Evolutionary conservation across 805 yeast genomes (phyloP), one percentile per base, ranked within the genome.

Genomic region (Ogataea populi-albae): DNA sequence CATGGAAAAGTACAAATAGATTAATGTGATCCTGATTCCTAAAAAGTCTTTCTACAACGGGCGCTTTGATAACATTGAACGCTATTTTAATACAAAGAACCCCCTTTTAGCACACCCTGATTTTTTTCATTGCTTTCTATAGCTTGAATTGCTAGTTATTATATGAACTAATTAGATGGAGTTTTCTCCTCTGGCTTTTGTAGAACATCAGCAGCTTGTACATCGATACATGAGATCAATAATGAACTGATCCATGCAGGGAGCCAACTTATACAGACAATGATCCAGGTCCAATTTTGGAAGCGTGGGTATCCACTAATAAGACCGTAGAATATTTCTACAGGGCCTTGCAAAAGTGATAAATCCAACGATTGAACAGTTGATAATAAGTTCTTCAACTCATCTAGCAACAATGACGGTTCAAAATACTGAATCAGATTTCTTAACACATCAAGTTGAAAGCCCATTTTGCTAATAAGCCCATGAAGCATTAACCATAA

Each of bases 241-340:
- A 52, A 24, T 30, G 43, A 43, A 14, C 51, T 42, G 3, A 78
- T 28, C 98, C 98, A 91, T 4, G 79, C 71, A 3, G 97, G 95
- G 24, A 80, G 57, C 95, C 96, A 88, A 0, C 87, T 85, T 26
- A 81, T 63, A 26, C 78, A 66, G 2, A 88, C 55, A 17, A 85
- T 73, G 38, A 76, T 71, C 89, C 95, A 87, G 0, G 95, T 84
- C 91, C 95, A 87, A 40, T 84, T 80, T 37, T 82, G 83, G 38
- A 85, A 61, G 24, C 79, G 75, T 17, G 65, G 53, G 82, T 89
- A 86, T 3, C 86, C 77, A 18, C 73, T 66, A 8, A 80, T 55
- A 11, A 88, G 62, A 0, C 78, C 77, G 15, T 59, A 53, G 35
- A 81, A 65, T 4, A 80, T 50, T 7, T 64, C 58, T 4, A 65